Evolutionary conservation across 768 basidiomycete genomes (phyloP).

Genomic region (Phaeotremella fagi): DNA sequence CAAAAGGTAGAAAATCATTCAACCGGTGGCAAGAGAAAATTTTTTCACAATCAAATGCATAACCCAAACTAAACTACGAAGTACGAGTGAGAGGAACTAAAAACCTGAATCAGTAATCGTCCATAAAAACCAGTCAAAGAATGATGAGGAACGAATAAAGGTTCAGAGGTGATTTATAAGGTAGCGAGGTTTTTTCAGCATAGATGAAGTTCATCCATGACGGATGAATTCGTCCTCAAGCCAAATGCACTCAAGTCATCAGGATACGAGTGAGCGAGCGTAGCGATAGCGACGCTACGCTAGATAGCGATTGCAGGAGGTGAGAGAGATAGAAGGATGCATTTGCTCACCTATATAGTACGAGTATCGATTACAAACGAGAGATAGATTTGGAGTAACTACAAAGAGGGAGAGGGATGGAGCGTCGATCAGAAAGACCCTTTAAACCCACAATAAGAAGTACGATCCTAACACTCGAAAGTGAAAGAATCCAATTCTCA

Average conservation of each 20-base stretch:
- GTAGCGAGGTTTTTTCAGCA: slow-evolving; percentile 48
- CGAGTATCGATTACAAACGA: not conserved
- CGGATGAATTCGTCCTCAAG: slow-evolving; percentile 33
- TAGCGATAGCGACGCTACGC: no score
- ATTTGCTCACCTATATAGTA: slow-evolving; percentile 40
- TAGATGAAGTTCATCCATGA: slow-evolving; percentile 7
- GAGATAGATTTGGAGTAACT: not conserved
- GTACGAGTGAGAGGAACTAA: no score
- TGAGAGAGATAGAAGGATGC: slow-evolving; percentile 12
- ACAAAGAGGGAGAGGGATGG: slow-evolving; percentile 7
- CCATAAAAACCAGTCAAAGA: no score
- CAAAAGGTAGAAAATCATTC: no score
- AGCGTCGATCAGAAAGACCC: slow-evolving; percentile 47
- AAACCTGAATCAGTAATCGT: no score
- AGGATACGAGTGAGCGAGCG: slow-evolving; percentile 1
- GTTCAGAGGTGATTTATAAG: slow-evolving; percentile 13
- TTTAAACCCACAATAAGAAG: slow-evolving; percentile 31
- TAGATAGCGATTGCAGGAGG: no score
- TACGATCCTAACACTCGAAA: slow-evolving; percentile 11
- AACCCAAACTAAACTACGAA: no score
- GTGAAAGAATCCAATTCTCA: slow-evolving; percentile 8
- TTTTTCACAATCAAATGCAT: no score
- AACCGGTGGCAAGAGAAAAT: no score
- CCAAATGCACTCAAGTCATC: slow-evolving; percentile 49
- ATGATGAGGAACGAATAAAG: not conserved